Percentiles rank a stretch among this genome's conserved stretches.
These are phyloP conservation scores for Agroathelia rolfsii DNA, from an alignment of 1,284 basidiomycete species.

Conservation along the genomic window DNA sequence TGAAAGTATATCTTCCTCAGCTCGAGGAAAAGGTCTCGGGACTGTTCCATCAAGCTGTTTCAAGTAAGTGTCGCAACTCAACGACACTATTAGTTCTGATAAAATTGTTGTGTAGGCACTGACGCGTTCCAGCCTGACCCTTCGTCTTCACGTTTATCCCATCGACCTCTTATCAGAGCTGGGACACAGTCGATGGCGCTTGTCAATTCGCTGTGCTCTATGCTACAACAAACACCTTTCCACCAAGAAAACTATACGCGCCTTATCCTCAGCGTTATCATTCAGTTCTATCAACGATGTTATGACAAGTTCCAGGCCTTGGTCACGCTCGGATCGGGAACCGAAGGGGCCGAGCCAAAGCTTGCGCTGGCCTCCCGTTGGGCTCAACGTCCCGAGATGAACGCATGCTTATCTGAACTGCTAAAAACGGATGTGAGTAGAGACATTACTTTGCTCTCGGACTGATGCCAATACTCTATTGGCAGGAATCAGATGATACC, in stretches of 20 bases:
- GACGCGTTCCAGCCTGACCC: constrained; percentile 81
- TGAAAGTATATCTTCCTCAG: constrained; percentile 89
- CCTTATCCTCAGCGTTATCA: constrained; percentile 91
- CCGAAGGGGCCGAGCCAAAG: constrained; percentile 30
- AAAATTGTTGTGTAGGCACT: constrained; percentile 41
- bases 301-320: constrained; percentile 79
- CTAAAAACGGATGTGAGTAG: constrained; percentile 31
- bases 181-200: constrained; percentile 81
- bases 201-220: constrained; percentile 86
- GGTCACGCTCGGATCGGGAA: constrained; percentile 35
- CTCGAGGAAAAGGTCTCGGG: constrained; percentile 89
- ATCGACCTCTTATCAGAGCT: constrained; percentile 74
- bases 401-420: constrained; percentile 58
- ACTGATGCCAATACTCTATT: constrained; percentile 7
- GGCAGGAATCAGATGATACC: constrained; percentile 29
- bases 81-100: constrained; percentile 3
- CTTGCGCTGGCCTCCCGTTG: constrained; percentile 71
- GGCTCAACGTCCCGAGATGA: constrained; percentile 79
- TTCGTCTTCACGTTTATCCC: constrained; percentile 48
- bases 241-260: constrained; percentile 90
- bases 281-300: constrained; percentile 94
- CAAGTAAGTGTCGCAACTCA: constrained; percentile 36
- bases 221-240: constrained; percentile 92
- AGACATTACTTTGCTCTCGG: neutral
- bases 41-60: constrained; percentile 80